phyloP scores from a whole-genome alignment of 768 basidiomycete species.

The Tylopilus rubrobrunneus region DNA sequence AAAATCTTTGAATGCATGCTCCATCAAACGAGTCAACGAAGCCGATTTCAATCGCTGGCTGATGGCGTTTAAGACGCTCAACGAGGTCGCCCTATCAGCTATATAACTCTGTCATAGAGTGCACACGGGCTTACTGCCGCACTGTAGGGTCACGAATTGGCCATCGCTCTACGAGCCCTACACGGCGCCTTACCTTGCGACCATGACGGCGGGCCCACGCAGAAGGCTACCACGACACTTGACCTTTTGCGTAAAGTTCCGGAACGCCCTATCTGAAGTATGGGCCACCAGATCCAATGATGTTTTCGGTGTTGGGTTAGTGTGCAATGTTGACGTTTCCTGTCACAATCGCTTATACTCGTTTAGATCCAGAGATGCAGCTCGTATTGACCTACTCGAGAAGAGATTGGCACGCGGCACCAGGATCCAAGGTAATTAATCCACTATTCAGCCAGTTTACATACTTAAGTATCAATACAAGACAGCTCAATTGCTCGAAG shows the following conservation, averaged over 20 bases:
- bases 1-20: constrained; percentile 80
- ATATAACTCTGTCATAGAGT: constrained; percentile 40
- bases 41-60: constrained; percentile 90
- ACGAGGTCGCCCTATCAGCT: constrained; percentile 59
- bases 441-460: not conserved
- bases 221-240: constrained; percentile 6
- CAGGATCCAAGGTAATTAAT: constrained; percentile 80
- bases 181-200: constrained; percentile 47
- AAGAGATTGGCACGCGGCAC: constrained; percentile 88
- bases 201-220: constrained; percentile 29
- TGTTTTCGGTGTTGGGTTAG: too few species aligned
- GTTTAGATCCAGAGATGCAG: constrained; percentile 62
- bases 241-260: constrained; percentile 50
- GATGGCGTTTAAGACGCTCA: constrained; percentile 67
- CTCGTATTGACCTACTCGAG: constrained; percentile 62
- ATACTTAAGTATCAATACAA: constrained; percentile 25
- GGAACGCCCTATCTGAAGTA: too few species aligned
- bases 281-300: too few species aligned
- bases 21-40: constrained; percentile 77
- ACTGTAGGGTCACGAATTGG: constrained; percentile 77
- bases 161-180: constrained; percentile 59
- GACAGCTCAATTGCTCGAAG: constrained; percentile 96
- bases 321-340: too few species aligned
- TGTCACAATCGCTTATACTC: too few species aligned
- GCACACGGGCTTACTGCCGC: constrained; percentile 79